Base-by-base conservation (phyloP, 805 yeast genomes). In the Nakazawaea anatomiae region DNA sequence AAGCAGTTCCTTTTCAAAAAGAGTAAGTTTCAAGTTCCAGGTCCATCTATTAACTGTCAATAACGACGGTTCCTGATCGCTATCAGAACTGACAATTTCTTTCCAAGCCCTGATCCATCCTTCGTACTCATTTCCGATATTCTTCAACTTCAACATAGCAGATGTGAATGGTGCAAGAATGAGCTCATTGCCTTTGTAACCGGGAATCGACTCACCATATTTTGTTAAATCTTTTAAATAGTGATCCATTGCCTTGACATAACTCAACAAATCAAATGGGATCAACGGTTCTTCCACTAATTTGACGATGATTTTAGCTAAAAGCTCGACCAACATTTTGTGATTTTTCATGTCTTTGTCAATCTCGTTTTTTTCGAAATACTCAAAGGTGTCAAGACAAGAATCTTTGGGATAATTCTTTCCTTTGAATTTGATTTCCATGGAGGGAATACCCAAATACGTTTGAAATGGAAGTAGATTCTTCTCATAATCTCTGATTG, bases 251-350 rank as follows among this genome's bases (percentile, higher is more conserved):
- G 67, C 67, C 1, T 68, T 61, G 6, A 79, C 77, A 53, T 80
- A 73, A 5, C 70, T 68, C 4, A 62, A 64, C 36, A 87, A 64
- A 60, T 83, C 79, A 57, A 76, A 85, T 2, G 96, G 96, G 14
- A 91, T 70, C 40, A 89, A 64, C 1, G 97, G 96, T 40, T 75
- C 77, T 57, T 90, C 96, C 0, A 83, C 77, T n/a, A 86, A 60
- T 44, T 77, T 74, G n/a, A 89, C 60, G 0, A 77, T 66, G 3
- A 83, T 55, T 44, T 75, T 69, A 4, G 87, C 72, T 1, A 85
- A 59, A 27, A 86, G 60, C 50, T 82, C 77, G 3, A 82, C 77
- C 54, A 89, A 59, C 14, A 80, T 76, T 7, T 68, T 60, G 59
- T 85, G 89, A 47, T 76, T 72, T 14, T 67, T 61, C 77, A 84